Evolutionary conservation across 352 stramenopile genomes (phyloP).

Genomic region (Peronospora destructor): DNA sequence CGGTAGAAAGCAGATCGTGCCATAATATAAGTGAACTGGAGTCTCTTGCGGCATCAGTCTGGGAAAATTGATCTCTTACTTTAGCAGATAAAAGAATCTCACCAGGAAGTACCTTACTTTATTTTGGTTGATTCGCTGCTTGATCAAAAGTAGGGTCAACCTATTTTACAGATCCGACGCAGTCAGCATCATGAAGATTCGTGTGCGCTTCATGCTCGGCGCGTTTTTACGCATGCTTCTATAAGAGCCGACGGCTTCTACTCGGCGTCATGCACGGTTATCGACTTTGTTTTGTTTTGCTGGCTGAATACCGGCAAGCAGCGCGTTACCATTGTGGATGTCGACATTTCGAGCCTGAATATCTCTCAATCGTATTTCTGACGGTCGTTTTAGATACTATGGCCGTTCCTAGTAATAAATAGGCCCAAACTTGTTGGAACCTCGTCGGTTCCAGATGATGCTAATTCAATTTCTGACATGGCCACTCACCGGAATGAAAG

Average conservation of each 20-base stretch:
- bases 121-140: not conserved
- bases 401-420: not conserved
- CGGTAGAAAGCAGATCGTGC: no score
- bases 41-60: no score
- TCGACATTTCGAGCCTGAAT: slow-evolving; percentile 34
- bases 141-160: no score
- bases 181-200: slow-evolving; percentile 28
- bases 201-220: slow-evolving; percentile 37
- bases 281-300: slow-evolving; percentile 37
- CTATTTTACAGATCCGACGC: no score
- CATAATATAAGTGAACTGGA: no score
- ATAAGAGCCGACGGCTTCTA: not conserved
- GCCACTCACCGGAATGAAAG: no score
- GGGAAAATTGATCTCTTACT: no score
- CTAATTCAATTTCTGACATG: no score
- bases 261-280: slow-evolving; percentile 35
- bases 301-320: slow-evolving; percentile 38
- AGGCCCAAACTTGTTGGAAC: not conserved
- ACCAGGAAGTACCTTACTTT: not conserved
- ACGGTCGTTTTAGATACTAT: no score
- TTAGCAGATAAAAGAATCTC: no score
- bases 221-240: not conserved
- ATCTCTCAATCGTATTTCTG: no score
- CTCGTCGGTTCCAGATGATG: not conserved
- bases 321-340: slow-evolving; percentile 61